Evolutionary conservation across 257 asterid species (phyloP).

Genomic region (Salvia miltiorrhiza): DNA sequence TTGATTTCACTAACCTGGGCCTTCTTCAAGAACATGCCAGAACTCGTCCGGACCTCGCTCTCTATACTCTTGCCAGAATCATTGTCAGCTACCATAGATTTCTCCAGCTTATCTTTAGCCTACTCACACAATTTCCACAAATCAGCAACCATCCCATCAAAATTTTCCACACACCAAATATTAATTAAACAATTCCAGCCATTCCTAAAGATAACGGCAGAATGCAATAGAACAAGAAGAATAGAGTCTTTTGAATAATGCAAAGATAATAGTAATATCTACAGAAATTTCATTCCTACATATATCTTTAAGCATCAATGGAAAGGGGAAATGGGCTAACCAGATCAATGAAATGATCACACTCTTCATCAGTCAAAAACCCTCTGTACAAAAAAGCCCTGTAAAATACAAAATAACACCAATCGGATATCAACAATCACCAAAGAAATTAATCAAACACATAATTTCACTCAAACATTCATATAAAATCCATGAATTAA

Average conservation of each 20-base stretch:
- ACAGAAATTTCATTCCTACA: not conserved
- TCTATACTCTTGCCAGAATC: constrained; percentile 85
- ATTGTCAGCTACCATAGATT: constrained; percentile 93
- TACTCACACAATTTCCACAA: constrained; percentile 34
- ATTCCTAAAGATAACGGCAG: too few species aligned
- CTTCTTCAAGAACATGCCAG: constrained; percentile 75
- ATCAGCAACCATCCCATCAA: not conserved
- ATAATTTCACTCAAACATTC: not conserved
- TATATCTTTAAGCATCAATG: not conserved
- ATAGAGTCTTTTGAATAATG: constrained; percentile 1
- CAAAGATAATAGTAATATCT: not conserved
- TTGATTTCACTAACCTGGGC: constrained; percentile 53
- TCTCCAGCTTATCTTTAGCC: constrained; percentile 88
- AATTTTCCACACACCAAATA: not conserved
- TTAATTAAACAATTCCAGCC: too few species aligned
- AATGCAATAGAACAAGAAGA: not conserved
- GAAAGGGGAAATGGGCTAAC: constrained; percentile 34
- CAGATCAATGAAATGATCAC: constrained; percentile 78
- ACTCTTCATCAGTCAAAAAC: constrained; percentile 68
- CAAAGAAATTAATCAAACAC: constrained; percentile 2
- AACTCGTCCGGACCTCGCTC: constrained; percentile 90
- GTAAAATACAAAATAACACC: constrained; percentile 19
- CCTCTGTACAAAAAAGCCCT: constrained; percentile 77
- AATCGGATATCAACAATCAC: constrained; percentile 14
- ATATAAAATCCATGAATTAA: not conserved